These are phyloP conservation scores for Nothophaeocryptopus gaeumannii DNA, from an alignment of 2,329 filamentous ascomycete species.

Conservation along the genomic window DNA sequence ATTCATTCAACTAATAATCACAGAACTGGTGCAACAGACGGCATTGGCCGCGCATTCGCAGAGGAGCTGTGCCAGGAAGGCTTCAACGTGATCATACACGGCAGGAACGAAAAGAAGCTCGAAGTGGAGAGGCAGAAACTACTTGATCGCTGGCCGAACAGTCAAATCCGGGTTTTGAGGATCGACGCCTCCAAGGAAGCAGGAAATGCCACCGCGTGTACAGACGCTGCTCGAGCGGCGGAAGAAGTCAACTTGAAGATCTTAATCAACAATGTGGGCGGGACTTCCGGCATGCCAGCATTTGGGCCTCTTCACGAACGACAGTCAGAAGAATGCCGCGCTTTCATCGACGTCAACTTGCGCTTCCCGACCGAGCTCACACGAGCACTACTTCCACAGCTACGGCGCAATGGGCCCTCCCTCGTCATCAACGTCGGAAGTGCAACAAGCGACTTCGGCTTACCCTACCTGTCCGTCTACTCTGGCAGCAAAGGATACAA, in stretches of 20 bases:
- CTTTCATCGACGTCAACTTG: constrained; percentile 49
- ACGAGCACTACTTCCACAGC: constrained; percentile 44
- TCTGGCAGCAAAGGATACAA: constrained; percentile 48
- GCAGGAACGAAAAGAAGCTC: constrained; percentile 53
- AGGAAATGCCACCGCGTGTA: constrained; percentile 44
- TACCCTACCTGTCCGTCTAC: constrained; percentile 51
- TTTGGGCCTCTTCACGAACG: constrained; percentile 40
- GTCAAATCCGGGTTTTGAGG: constrained; percentile 39
- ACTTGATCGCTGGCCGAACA: constrained; percentile 38
- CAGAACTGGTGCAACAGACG: constrained; percentile 51
- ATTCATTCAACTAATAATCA: neutral
- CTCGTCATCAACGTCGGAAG: constrained; percentile 55
- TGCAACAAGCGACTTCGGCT: constrained; percentile 41
- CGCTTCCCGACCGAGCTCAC: constrained; percentile 53
- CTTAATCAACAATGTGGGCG: constrained; percentile 58
- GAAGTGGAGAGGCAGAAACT: constrained; percentile 43
- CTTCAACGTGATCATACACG: constrained; percentile 59
- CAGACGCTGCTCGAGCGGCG: constrained; percentile 24
- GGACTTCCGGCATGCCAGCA: constrained; percentile 32
- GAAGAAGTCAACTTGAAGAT: constrained; percentile 48
- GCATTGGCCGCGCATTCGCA: constrained; percentile 54
- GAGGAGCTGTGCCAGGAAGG: constrained; percentile 51
- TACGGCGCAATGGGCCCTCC: constrained; percentile 42
- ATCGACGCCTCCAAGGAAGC: constrained; percentile 17
- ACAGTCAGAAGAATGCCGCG: constrained; percentile 39